Percentiles rank a stretch among this genome's conserved stretches.
Evolutionary conservation across 306 rosid genomes (phyloP).

Genomic region (Ochetophila trinervis): DNA sequence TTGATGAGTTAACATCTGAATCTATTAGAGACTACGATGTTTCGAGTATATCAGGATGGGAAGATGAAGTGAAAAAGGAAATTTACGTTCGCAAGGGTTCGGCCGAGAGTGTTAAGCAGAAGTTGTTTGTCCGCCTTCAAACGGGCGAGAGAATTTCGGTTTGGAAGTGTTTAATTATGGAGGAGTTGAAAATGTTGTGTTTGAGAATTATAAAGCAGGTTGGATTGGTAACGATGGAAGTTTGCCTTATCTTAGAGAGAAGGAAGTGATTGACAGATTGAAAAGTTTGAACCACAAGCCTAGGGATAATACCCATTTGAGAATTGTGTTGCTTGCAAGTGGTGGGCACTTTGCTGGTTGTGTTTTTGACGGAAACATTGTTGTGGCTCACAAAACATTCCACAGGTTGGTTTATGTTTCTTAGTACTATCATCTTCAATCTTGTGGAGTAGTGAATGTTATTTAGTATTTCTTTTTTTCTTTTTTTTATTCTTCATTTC

Average conservation of each 20-base stretch:
- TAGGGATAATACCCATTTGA: constrained; percentile 55
- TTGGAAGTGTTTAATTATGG: constrained; percentile 74
- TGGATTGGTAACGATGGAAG: background rate
- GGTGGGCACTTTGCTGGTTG: constrained; percentile 97
- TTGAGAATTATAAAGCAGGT: constrained; percentile 33
- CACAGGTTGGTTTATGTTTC: constrained; percentile 61
- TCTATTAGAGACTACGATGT: constrained; percentile 78
- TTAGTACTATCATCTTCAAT: background rate
- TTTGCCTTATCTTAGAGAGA: constrained; percentile 29
- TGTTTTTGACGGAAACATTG: constrained; percentile 73
- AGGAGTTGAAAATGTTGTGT: constrained; percentile 47
- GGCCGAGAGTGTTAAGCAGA: constrained; percentile 46
- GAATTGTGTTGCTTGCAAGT: constrained; percentile 80
- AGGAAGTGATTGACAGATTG: constrained; percentile 52
- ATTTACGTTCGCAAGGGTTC: constrained; percentile 28
- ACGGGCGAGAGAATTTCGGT: constrained; percentile 69
- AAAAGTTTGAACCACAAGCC: constrained; percentile 52
- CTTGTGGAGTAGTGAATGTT: too few relatives aligned
- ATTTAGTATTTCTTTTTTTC: too few relatives aligned
- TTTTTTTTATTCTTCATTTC: too few relatives aligned
- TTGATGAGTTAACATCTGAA: constrained; percentile 79
- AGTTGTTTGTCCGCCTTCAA: constrained; percentile 51
- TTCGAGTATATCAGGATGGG: constrained; percentile 95
- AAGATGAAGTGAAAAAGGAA: constrained; percentile 62
- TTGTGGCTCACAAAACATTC: constrained; percentile 91